phyloP scores from a whole-genome alignment of 2,329 filamentous ascomycete genomes.

The Alternaria dauci region DNA sequence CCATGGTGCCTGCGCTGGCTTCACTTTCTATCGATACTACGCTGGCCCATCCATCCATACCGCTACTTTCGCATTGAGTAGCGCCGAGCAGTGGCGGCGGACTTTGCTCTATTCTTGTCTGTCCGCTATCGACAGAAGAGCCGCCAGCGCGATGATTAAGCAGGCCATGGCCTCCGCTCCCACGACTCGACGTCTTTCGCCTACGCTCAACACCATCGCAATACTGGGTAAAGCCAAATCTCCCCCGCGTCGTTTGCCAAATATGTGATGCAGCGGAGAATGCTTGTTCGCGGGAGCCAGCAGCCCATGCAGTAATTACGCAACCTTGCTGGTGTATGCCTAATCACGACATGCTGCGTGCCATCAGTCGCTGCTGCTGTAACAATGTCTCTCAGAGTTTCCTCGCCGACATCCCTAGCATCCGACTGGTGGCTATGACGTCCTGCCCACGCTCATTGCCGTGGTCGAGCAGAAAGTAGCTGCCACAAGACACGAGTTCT shows the following conservation, averaged over 20 bases:
- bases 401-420: constrained; percentile 19
- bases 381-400: neutral
- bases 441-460: constrained; percentile 2
- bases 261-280: constrained; percentile 27
- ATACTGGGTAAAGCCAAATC: constrained; percentile 18
- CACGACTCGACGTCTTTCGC: neutral
- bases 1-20: constrained; percentile 10
- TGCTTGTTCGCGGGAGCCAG: constrained; percentile 11
- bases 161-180: neutral
- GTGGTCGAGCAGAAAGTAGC: constrained; percentile 31
- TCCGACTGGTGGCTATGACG: constrained; percentile 30
- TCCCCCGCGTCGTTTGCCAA: constrained; percentile 20
- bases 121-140: constrained; percentile 4
- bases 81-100: constrained; percentile 7
- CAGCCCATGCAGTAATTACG: constrained; percentile 16
- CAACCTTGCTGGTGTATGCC: constrained; percentile 15
- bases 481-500: constrained; percentile 41
- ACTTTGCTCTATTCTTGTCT: constrained; percentile 13
- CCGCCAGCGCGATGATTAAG: neutral
- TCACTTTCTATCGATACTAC: constrained; percentile 18
- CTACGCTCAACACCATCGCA: constrained; percentile 5
- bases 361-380: neutral
- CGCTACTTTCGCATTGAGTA: constrained; percentile 12
- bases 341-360: constrained; percentile 2
- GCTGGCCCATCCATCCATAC: constrained; percentile 15